Conservation (phyloP, 768 basidiomycete genomes). For the Pisolithus sp. region DNA sequence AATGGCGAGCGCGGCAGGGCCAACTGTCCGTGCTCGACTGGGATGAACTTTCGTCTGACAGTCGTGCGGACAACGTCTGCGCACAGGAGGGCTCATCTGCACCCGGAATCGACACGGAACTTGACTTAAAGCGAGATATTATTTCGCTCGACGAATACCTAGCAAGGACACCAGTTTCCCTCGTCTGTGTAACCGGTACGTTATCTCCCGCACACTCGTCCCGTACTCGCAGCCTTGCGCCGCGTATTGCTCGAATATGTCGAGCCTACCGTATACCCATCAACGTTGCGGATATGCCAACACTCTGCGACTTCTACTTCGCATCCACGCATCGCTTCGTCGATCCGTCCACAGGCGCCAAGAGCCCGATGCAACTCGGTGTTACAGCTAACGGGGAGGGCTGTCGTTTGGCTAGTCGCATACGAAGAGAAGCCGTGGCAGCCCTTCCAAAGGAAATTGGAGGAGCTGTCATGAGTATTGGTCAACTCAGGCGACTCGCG, state of each 20-base stretch:
- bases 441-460: slow-evolving; percentile 69
- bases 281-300: slow-evolving; percentile 83
- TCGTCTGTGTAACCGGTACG: slow-evolving; percentile 84
- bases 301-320: slow-evolving; percentile 86
- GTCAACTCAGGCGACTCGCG: slow-evolving; percentile 56
- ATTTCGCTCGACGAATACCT: slow-evolving; percentile 46
- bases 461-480: slow-evolving; percentile 66
- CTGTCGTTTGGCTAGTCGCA: slow-evolving; percentile 73
- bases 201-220: slow-evolving; percentile 36
- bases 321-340: slow-evolving; percentile 78
- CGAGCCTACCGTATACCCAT: slow-evolving; percentile 57
- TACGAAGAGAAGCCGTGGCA: slow-evolving; percentile 78
- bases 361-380: slow-evolving; percentile 63
- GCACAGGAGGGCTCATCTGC: background rate
- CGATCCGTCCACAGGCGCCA: slow-evolving; percentile 37
- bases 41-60: slow-evolving; percentile 16
- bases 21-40: slow-evolving; percentile 59
- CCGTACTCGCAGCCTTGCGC: slow-evolving; percentile 41
- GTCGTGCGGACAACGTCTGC: background rate
- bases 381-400: slow-evolving; percentile 91
- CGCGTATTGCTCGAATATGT: slow-evolving; percentile 51
- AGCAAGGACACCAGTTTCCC: slow-evolving; percentile 25
- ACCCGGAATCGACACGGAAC: background rate
- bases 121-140: slow-evolving; percentile 29
- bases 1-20: slow-evolving; percentile 48